phyloP scores from a whole-genome alignment of 768 basidiomycete genomes.

The Gloeostereum incarnatum region DNA sequence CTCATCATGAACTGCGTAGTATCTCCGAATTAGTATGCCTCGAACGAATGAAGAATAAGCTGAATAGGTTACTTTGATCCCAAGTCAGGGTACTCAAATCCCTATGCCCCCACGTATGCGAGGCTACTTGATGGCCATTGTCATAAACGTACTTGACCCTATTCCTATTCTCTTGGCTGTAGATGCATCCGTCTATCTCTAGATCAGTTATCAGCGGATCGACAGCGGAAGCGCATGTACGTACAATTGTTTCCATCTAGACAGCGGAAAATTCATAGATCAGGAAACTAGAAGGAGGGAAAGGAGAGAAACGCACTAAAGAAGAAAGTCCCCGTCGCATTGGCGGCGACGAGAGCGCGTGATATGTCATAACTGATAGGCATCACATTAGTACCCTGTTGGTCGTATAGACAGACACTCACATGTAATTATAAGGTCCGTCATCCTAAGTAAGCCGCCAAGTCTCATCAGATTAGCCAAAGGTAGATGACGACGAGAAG shows the following conservation, averaged over 20 bases:
- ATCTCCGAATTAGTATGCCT: background rate
- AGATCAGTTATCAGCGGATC: background rate
- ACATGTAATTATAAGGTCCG: slow-evolving; percentile 23
- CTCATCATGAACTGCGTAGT: too few species aligned
- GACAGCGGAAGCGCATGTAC: slow-evolving; percentile 5
- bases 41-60: background rate
- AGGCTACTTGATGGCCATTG: slow-evolving; percentile 32
- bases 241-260: slow-evolving; percentile 32
- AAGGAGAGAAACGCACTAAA: slow-evolving; percentile 18
- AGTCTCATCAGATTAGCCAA: background rate
- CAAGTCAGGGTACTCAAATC: slow-evolving; percentile 20
- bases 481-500: background rate
- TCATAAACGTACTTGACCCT: slow-evolving; percentile 26
- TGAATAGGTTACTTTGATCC: slow-evolving; percentile 20
- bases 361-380: too few species aligned
- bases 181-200: slow-evolving; percentile 26
- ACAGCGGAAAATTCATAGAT: background rate
- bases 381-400: too few species aligned
- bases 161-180: slow-evolving; percentile 14
- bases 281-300: background rate
- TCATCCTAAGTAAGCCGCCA: slow-evolving; percentile 22
- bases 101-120: slow-evolving; percentile 35
- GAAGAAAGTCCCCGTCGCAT: slow-evolving; percentile 34
- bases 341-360: slow-evolving; percentile 20
- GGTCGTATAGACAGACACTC: too few species aligned